Base-by-base conservation (phyloP, 495 filamentous ascomycete species). In the Podospora pseudocomata region DNA sequence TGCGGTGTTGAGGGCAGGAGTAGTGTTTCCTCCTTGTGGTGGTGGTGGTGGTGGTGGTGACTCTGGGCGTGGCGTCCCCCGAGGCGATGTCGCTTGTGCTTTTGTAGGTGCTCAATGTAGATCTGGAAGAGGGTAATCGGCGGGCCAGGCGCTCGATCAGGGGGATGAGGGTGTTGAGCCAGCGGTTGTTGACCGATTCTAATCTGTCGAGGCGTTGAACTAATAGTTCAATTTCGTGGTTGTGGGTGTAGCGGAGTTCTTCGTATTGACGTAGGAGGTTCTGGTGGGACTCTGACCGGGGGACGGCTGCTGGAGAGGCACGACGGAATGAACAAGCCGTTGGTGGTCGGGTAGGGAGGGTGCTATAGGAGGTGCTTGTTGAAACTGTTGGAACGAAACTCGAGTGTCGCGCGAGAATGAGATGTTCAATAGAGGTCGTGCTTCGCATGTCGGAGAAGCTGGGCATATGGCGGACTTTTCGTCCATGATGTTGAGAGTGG, bases 221-320 rank as follows among this genome's bases (percentile, higher is more conserved):
- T 1, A 75, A 30, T 15, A 63, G 57, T 63, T 78, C 76, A 34
- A 82, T 68, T 23, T 82, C 80, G 1, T 69, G 72, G 4, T 75
- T 60, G 11, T 74, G 78, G 6, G 70, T 67, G 58, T 75, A 68
- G n/a, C 72, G 73, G 13, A 78, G 70, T 20, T 57, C 69, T 62
- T 81, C 73, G 65, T 81, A 79, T 19, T 73, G 77, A 4, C 62
- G 63, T 19, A 75, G 32, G 15, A 81, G 72, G 55, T 75, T 65
- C 59, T 58, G 67, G 32, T 68, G 73, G 27, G 60, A 72, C 18
- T 28, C 75, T 63, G 60, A 68, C 55, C 63, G 67, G 5, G 66
- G 70, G 60, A 23, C 26, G 16, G 55, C 6, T 6, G 19, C 23
- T 9, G 56, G 28, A 32, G 32, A 26, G 5, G 34, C 15, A 34